A percentile compares a stretch with the other conserved stretches of the same genome.
Evolutionary conservation across 805 yeast genomes (phyloP).

Genomic region (Candida arabinofermentans): DNA sequence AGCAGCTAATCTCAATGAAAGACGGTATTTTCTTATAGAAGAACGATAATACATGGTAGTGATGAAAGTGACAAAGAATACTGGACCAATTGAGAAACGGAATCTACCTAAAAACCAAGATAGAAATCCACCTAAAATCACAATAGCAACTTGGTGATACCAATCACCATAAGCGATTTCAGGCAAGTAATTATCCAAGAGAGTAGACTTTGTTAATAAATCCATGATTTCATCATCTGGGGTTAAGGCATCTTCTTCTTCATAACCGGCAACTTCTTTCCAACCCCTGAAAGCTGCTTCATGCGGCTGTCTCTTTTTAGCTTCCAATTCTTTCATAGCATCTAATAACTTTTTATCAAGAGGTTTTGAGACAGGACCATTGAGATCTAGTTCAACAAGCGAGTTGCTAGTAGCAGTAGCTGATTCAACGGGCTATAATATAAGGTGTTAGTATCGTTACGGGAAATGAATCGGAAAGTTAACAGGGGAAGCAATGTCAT

Average conservation of each 20-base stretch:
- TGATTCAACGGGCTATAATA: background rate
- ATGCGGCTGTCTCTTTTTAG: slow-evolving; percentile 40
- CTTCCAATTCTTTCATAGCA: background rate
- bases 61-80: slow-evolving; percentile 65
- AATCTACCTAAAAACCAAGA: slow-evolving; percentile 81
- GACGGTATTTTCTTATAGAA: slow-evolving; percentile 75
- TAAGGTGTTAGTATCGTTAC: too few relatives aligned
- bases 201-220: slow-evolving; percentile 62
- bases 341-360: background rate
- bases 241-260: slow-evolving; percentile 58
- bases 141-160: slow-evolving; percentile 83
- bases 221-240: slow-evolving; percentile 72
- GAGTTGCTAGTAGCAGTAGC: background rate
- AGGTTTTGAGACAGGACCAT: background rate
- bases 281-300: slow-evolving; percentile 82
- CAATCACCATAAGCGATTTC: slow-evolving; percentile 86
- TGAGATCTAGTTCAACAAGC: background rate
- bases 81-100: slow-evolving; percentile 73
- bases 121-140: slow-evolving; percentile 61
- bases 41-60: slow-evolving; percentile 74
- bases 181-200: slow-evolving; percentile 73
- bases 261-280: slow-evolving; percentile 92
- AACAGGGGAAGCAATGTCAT: background rate
- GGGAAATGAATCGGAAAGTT: background rate
- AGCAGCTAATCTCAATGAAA: slow-evolving; percentile 68